These are phyloP conservation scores for Apostasia shenzhenica DNA, from an alignment of 106 monocot genomes.

Conservation along the genomic window DNA sequence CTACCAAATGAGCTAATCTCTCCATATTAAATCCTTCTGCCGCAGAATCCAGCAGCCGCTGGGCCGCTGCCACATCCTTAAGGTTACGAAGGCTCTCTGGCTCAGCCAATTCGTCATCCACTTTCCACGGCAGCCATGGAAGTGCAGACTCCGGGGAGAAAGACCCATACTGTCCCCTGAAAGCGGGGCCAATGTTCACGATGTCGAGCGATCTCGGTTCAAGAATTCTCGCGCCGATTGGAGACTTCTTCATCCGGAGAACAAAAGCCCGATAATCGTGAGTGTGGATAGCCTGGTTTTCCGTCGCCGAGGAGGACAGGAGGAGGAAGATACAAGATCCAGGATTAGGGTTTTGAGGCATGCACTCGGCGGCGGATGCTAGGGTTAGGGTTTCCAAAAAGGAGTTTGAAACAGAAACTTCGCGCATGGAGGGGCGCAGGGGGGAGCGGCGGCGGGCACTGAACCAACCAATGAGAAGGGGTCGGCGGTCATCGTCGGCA, in stretches of 20 bases:
- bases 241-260: neutral
- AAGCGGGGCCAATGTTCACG: constrained; percentile 48
- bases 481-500: constrained; percentile 5
- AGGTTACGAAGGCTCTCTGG: constrained; percentile 12
- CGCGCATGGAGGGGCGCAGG: constrained; percentile 65
- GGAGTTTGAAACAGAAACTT: constrained; percentile 37
- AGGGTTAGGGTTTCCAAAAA: constrained; percentile 26
- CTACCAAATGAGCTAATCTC: constrained; percentile 25
- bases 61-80: constrained; percentile 7
- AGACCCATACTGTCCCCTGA: constrained; percentile 31
- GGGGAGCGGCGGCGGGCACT: constrained; percentile 37
- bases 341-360: neutral
- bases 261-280: constrained; percentile 45
- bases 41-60: constrained; percentile 12
- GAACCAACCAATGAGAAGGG: constrained; percentile 43
- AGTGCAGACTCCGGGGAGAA: constrained; percentile 30
- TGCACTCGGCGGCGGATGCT: neutral
- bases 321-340: constrained; percentile 39
- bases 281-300: constrained; percentile 48
- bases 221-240: constrained; percentile 6
- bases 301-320: constrained; percentile 27
- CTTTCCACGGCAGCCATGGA: constrained; percentile 22
- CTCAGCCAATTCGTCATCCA: constrained; percentile 7
- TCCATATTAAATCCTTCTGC: constrained; percentile 41
- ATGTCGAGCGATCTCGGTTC: constrained; percentile 34